phyloP scores from a whole-genome alignment of 1,284 basidiomycete species.

The Garcileccinum viscosum region DNA sequence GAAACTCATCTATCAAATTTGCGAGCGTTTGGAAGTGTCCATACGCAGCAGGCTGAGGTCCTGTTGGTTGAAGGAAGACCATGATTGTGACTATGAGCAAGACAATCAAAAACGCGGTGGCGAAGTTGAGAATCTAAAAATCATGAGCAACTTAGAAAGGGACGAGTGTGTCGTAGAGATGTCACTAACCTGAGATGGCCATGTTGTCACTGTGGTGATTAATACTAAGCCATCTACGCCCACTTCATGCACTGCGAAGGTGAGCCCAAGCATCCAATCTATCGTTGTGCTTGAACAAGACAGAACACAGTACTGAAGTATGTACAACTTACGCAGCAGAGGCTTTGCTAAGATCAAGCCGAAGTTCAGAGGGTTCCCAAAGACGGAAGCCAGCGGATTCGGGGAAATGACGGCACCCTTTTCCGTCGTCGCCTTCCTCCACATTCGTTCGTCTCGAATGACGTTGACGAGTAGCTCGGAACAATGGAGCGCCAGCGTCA shows the following conservation, averaged over 20 bases:
- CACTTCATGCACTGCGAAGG: constrained; percentile 26
- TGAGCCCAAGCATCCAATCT: constrained; percentile 44
- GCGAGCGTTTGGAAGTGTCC: constrained; percentile 41
- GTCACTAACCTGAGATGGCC: constrained; percentile 32
- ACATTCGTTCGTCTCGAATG: constrained; percentile 34
- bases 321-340: constrained; percentile 31
- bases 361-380: constrained; percentile 24
- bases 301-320: too few species aligned
- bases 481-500: constrained; percentile 39
- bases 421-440: constrained; percentile 29
- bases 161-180: background rate
- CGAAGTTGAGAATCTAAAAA: constrained; percentile 36
- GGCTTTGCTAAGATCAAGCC: constrained; percentile 30
- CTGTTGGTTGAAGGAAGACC: constrained; percentile 26
- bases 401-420: constrained; percentile 20
- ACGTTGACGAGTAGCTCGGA: constrained; percentile 38
- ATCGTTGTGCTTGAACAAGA: background rate
- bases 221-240: constrained; percentile 19
- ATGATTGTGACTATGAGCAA: constrained; percentile 25
- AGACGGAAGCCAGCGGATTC: constrained; percentile 30
- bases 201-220: constrained; percentile 34
- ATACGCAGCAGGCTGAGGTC: constrained; percentile 39
- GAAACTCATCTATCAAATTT: constrained; percentile 32
- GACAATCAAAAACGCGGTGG: constrained; percentile 26
- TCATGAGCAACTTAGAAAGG: background rate